Evolutionary conservation across 352 stramenopile species (phyloP), one percentile per base, ranked within the genome.

Genomic region (Blastocystis sp.): DNA sequence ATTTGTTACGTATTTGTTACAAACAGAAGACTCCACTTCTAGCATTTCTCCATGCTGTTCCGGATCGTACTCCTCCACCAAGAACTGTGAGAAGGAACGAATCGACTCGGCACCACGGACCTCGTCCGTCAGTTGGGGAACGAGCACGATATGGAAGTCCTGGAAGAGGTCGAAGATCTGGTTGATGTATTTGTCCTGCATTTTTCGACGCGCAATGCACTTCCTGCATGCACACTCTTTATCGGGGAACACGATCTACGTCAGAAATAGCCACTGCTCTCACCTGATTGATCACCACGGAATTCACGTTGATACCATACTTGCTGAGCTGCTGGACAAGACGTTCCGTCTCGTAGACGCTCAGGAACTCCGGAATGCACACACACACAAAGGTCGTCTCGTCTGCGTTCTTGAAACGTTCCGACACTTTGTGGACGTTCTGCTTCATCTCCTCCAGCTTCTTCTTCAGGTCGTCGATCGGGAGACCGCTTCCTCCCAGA

Each of bases 111-210:
- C 92, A 69, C 95, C 95, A 64, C 95, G 92, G 87, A 99, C 96
- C 90, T 99, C 96, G 87, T 98, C 94, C 88, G 97, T 96, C 87
- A 98, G 90, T 67, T 98, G 90, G 29, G 96, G 96, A 94, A 98
- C 97, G 87, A 98, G 91, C 2, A 97, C 91, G n/a, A 99, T 94
- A 90, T 99, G 95, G 88, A 98, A 99, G 87, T 99, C 96, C 87
- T 96, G 92, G 89, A 99, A 99, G 46, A 99, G 89, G 90, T 98
- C 96, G 89, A 98, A 98, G 89, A 98, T 98, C 90, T 99, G 96
- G 86, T 97, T 94, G 87, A 99, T 97, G 90, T 99, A 99, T 90
- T 98, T 98, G 89, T 98, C 95, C 91, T 99, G 96, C 96, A 99
- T 99, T 89, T 95, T 93, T 87, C 98, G 97, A 87, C 96, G 92